Evolutionary conservation across 2,329 filamentous ascomycete species (phyloP), one percentile per base, ranked within the genome.

Genomic region (Trichoderma guizhouense): DNA sequence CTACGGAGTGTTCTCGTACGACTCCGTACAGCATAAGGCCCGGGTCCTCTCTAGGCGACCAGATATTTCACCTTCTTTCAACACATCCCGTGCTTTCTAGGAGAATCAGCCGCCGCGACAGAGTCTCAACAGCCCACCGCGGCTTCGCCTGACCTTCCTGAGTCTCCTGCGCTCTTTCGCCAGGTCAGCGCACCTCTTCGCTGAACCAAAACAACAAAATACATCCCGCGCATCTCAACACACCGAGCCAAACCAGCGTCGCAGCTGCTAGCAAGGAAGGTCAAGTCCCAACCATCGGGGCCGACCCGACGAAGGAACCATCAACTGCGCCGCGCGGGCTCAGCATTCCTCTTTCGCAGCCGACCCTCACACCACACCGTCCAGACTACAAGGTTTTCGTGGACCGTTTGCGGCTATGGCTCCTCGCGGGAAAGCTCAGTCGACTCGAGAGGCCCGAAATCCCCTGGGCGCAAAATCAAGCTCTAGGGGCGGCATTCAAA

Each of bases 401-500:
- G n/a, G n/a, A 18, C 43, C 21, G 2, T 15, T 12, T 18, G 14
- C 39, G 21, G 53, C 68, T 53, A 82, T 82, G 81, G 80, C 81
- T 71, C 81, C 81, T 34, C 78, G 79, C 72, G 81, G 80, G 71
- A 61, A 72, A 18, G 55, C 71, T 53, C 76, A 76, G 69, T 71
- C 77, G 61, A 76, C 76, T 36, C 80, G 82, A 36, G 80, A 80
- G 58, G 76, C 78, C 57, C 79, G 80, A 69, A 79, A 76, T 14
- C 68, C 77, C 9, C 68, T 75, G 62, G 77, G 78, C 71, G 71
- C 81, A 14, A 81, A 78, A 71, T 71, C 79, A 11, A 79, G 75
- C 71, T 76, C 79, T n/a, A 82, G 85, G 75, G 84, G 84, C 43
- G 87, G 87, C 34, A 85, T 89, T 69, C 80, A 82, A 24, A 85